Evolutionary conservation across 164 flowering plant species (phyloP).

Genomic region (Vitis cinerea): DNA sequence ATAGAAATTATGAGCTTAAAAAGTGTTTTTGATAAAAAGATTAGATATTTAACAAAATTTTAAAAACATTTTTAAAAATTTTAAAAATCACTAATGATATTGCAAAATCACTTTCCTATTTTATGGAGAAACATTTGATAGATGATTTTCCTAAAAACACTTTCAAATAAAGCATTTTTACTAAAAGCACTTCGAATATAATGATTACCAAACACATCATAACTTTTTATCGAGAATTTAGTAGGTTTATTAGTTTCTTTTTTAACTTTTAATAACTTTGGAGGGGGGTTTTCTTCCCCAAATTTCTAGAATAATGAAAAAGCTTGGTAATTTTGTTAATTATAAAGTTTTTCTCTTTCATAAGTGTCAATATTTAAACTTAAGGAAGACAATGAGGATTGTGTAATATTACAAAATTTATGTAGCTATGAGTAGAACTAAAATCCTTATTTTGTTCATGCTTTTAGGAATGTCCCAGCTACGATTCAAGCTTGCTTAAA

Average conservation of each 20-base stretch:
- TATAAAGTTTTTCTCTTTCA: not conserved
- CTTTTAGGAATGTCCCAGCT: slow-evolving; percentile 81
- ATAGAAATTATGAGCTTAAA: no score
- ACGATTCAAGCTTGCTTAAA: slow-evolving; percentile 92
- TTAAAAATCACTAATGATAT: no score
- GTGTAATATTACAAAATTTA: not conserved
- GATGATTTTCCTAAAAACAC: no score
- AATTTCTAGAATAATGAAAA: not conserved
- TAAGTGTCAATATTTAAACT: not conserved
- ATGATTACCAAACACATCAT: no score
- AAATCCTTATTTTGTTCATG: not conserved
- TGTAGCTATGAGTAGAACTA: not conserved
- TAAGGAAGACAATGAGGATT: not conserved
- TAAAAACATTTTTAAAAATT: no score
- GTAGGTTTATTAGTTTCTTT: not conserved
- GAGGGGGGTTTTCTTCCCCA: not conserved
- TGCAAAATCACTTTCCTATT: no score
- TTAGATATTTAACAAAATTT: no score
- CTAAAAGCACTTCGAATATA: no score
- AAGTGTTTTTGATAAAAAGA: no score
- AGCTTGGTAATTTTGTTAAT: not conserved
- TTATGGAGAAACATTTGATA: no score
- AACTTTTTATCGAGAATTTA: not conserved
- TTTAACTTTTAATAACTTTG: no score
- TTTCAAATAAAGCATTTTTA: no score